Conservation (phyloP, 306 rosid genomes). For the Quercus gilva region DNA sequence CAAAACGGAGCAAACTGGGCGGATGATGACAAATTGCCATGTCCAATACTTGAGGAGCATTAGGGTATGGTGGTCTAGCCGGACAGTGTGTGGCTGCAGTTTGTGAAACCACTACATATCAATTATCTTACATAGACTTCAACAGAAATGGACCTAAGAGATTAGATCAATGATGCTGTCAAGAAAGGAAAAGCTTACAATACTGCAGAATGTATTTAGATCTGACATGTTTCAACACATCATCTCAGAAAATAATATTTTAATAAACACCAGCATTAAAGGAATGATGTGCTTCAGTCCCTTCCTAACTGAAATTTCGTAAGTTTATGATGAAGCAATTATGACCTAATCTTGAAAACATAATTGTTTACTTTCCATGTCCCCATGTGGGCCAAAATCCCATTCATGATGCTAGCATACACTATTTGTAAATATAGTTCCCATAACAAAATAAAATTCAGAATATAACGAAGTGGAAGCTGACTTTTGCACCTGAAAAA, state of each 20-base stretch:
- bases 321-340: background rate
- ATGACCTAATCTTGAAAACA: background rate
- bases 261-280: background rate
- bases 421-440: background rate
- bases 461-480: background rate
- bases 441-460: background rate
- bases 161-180: background rate
- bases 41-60: constrained; percentile 90
- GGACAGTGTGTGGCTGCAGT: constrained; percentile 80
- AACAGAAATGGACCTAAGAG: background rate
- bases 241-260: background rate
- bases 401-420: background rate
- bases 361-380: background rate
- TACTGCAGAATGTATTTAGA: background rate
- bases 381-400: background rate
- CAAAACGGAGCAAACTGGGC: constrained; percentile 82
- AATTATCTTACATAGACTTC: background rate
- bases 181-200: background rate
- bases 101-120: constrained; percentile 9
- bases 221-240: background rate
- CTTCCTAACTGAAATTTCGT: background rate
- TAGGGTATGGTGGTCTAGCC: constrained; percentile 63
- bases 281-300: background rate
- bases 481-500: constrained; percentile 63
- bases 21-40: constrained; percentile 91